Evolutionary conservation across 2,329 filamentous ascomycete genomes (phyloP).

Genomic region (Torrubiellomyces zombiae): DNA sequence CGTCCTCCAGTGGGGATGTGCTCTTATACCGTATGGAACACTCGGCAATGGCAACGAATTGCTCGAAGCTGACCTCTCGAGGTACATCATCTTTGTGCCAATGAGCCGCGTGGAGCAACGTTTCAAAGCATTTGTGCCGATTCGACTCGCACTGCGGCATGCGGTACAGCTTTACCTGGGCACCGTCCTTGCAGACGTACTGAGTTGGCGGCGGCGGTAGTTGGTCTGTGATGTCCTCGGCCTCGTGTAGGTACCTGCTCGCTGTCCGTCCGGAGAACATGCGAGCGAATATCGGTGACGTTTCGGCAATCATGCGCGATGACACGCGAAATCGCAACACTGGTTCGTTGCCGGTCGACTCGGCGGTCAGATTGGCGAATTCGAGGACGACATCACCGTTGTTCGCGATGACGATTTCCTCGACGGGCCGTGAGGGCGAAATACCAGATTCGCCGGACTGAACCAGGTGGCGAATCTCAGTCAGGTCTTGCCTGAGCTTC

Average conservation of each 20-base stretch:
- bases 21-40: conserved; percentile 32
- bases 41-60: conserved; percentile 35
- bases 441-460: conserved; percentile 23
- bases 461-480: conserved; percentile 21
- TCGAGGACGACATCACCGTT: conserved; percentile 34
- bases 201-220: conserved; percentile 18
- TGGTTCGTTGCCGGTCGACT: conserved; percentile 16
- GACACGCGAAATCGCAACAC: conserved; percentile 33
- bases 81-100: conserved; percentile 30
- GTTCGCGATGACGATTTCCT: conserved; percentile 25
- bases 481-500: conserved; percentile 23
- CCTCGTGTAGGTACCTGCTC: conserved; percentile 17
- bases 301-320: conserved; percentile 31
- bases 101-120: conserved; percentile 33
- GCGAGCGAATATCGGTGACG: conserved; percentile 32
- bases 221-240: conserved; percentile 17
- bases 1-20: conserved; percentile 31
- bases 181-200: conserved; percentile 25
- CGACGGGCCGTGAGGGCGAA: conserved; percentile 19
- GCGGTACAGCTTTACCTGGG: conserved; percentile 28
- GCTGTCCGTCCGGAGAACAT: conserved; percentile 22
- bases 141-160: conserved; percentile 36
- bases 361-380: conserved; percentile 26
- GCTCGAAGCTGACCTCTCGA: conserved; percentile 26
- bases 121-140: conserved; percentile 22